Evolutionary conservation across 352 stramenopile species (phyloP).

Genomic region (Phytophthora multivora): DNA sequence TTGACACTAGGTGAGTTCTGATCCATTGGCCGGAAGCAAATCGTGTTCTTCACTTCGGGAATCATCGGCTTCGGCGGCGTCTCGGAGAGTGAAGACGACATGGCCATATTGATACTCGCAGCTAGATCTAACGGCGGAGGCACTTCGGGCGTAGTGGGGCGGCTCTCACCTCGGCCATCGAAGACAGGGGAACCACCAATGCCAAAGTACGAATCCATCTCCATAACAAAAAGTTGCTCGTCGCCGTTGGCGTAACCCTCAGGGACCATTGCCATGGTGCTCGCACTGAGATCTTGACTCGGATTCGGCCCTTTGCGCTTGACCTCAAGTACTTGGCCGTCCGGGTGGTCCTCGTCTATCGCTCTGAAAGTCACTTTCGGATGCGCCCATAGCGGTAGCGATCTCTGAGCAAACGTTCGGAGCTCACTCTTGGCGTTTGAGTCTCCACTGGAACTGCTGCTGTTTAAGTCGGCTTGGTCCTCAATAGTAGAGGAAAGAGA

Average conservation of each 20-base stretch:
- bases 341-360: conserved; percentile 51
- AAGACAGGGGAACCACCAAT: conserved; percentile 83
- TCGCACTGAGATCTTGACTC: conserved; percentile 41
- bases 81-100: conserved; percentile 64
- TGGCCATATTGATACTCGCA: conserved; percentile 81
- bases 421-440: conserved; percentile 61
- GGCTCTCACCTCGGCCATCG: conserved; percentile 34
- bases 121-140: conserved; percentile 60
- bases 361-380: conserved; percentile 76
- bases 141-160: conserved; percentile 42
- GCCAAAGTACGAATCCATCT: conserved; percentile 89
- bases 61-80: conserved; percentile 37
- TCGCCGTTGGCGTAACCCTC: conserved; percentile 48
- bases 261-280: conserved; percentile 27
- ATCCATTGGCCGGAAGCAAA: conserved; percentile 33
- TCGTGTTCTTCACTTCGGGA: conserved; percentile 40
- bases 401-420: conserved; percentile 65
- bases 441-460: conserved; percentile 11
- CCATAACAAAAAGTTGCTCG: conserved; percentile 82
- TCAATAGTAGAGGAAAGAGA: conserved; percentile 19
- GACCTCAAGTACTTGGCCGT: conserved; percentile 65
- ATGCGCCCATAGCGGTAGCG: conserved; percentile 75
- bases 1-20: conserved; percentile 19
- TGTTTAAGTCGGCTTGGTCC: conserved; percentile 5
- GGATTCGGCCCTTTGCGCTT: conserved; percentile 75